Conservation (phyloP, 2,329 filamentous ascomycete genomes). For the Pyrenophora graminea region DNA sequence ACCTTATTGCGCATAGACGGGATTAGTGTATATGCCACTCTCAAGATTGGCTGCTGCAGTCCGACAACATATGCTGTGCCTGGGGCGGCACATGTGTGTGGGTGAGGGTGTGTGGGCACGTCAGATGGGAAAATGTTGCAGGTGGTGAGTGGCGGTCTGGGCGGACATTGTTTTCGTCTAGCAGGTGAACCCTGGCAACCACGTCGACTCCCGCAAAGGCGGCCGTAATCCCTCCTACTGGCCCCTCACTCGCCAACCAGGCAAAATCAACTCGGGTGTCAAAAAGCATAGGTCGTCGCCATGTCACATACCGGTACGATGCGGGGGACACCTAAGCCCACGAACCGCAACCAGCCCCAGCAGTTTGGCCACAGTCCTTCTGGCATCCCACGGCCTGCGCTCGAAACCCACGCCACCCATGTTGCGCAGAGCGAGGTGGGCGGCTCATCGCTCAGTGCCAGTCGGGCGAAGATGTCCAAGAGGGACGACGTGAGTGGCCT, state of each 20-base stretch:
- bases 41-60: too few relatives aligned
- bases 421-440: conserved; percentile 61
- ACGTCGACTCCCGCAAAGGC: conserved; percentile 23
- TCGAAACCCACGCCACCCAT: conserved; percentile 58
- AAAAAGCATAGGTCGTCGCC: conserved; percentile 29
- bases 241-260: conserved; percentile 27
- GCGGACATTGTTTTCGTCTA: conserved; percentile 29
- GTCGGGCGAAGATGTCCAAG: conserved; percentile 94
- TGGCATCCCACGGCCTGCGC: conserved; percentile 72
- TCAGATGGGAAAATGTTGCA: conserved; percentile 3
- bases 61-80: too few relatives aligned
- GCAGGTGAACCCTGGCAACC: conserved; percentile 30
- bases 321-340: conserved; percentile 74
- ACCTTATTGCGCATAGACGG: too few relatives aligned
- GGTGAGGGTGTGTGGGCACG: neutral
- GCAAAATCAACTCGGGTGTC: conserved; percentile 21
- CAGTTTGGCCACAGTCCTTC: conserved; percentile 68
- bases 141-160: conserved; percentile 14
- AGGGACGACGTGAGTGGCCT: conserved; percentile 83
- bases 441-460: conserved; percentile 80
- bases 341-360: conserved; percentile 59
- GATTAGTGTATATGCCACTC: too few relatives aligned
- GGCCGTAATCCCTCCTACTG: conserved; percentile 23
- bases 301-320: conserved; percentile 68
- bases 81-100: too few relatives aligned